A percentile compares a stretch with the other conserved stretches of the same genome.
These are phyloP conservation scores for Saksenaea vasiformis DNA, from an alignment of 371 early-diverging fungal genomes.

Conservation along the genomic window DNA sequence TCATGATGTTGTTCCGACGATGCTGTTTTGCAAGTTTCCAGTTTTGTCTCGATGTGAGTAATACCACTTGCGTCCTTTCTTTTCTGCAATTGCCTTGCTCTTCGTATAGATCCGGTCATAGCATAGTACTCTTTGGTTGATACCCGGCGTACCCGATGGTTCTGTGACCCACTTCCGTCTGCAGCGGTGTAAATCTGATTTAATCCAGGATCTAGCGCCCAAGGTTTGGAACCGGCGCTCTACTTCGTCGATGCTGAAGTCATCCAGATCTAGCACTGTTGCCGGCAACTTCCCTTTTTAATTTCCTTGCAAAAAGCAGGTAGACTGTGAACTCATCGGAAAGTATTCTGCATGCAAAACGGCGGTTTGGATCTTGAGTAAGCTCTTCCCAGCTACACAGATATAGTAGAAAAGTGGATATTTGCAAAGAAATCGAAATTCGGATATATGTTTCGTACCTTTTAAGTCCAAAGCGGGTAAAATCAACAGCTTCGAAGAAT, in stretches of 20 bases:
- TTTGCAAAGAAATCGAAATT: too few species aligned
- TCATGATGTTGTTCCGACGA: background rate
- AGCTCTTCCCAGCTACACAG: too few species aligned
- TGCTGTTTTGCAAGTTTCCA: background rate
- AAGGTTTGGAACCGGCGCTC: background rate
- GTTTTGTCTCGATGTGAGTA: background rate
- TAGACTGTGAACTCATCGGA: too few species aligned
- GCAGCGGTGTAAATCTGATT: background rate
- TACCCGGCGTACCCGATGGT: background rate
- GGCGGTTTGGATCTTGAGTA: too few species aligned
- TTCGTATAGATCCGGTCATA: background rate
- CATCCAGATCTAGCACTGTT: background rate
- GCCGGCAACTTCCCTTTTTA: too few species aligned
- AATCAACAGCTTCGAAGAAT: too few species aligned
- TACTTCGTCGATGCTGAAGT: background rate
- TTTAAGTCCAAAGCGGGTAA: too few species aligned
- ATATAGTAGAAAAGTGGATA: too few species aligned
- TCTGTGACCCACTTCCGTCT: background rate
- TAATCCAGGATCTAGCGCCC: background rate
- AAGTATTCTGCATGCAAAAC: too few species aligned
- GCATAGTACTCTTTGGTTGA: background rate
- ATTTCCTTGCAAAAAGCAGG: too few species aligned
- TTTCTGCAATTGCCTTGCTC: background rate
- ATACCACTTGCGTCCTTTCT: background rate
- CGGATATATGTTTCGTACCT: too few species aligned